These are phyloP conservation scores for Chalaropsis ovoidea DNA, from an alignment of 2,329 filamentous ascomycete genomes.

Conservation along the genomic window DNA sequence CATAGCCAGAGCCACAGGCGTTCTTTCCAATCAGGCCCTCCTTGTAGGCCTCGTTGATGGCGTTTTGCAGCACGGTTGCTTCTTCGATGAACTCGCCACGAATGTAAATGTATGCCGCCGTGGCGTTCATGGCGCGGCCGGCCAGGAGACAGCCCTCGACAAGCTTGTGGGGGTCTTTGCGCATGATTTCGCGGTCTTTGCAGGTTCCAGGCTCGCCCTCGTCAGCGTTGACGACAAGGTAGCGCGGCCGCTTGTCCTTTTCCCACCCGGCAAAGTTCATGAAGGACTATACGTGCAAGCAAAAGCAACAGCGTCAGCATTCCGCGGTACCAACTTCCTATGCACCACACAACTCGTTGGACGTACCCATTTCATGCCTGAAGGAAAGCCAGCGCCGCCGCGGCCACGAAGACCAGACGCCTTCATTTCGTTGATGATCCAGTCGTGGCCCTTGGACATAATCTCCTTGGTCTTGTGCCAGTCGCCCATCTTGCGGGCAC, in stretches of 20 bases:
- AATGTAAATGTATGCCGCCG: constrained; percentile 98
- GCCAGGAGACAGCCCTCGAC: constrained; percentile 94
- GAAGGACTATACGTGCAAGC: constrained; percentile 58
- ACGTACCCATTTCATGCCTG: constrained; percentile 95
- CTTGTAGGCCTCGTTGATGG: constrained; percentile 95
- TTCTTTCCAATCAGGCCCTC: constrained; percentile 96
- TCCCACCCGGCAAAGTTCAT: constrained; percentile 99
- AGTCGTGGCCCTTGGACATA: constrained; percentile 86
- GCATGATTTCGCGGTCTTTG: constrained; percentile 99
- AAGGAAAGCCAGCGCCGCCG: constrained; percentile 95
- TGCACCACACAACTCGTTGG: constrained; percentile 19
- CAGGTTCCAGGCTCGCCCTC: constrained; percentile 98
- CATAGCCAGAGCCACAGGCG: constrained; percentile 90
- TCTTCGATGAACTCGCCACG: constrained; percentile 97
- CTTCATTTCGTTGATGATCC: constrained; percentile 98
- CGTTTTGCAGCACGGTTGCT: constrained; percentile 81
- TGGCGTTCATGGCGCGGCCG: constrained; percentile 96
- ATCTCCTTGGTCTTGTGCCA: constrained; percentile 99
- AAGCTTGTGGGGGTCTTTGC: constrained; percentile 98
- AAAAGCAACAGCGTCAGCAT: not conserved
- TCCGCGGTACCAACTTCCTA: not conserved
- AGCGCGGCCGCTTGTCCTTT: constrained; percentile 89
- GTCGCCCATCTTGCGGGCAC: constrained; percentile 94
- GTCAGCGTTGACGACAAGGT: constrained; percentile 95
- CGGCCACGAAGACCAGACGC: constrained; percentile 88